Conservation (phyloP, 2,329 filamentous ascomycete genomes). For the Fusarium fujikuroi region DNA sequence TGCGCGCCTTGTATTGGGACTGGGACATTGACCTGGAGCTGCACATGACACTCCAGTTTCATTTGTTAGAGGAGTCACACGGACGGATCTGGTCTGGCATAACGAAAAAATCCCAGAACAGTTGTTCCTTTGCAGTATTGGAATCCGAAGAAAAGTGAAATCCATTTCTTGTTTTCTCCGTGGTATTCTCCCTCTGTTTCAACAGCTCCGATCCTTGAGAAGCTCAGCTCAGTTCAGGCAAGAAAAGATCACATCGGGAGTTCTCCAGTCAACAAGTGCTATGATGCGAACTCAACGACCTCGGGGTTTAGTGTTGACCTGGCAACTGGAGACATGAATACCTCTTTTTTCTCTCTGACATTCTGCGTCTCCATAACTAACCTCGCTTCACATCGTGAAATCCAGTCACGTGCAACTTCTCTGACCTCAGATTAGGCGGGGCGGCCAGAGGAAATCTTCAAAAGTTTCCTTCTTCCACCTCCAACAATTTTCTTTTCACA, state of each 20-base stretch:
- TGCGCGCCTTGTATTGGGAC: slow-evolving; percentile 47
- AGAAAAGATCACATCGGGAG: slow-evolving; percentile 3
- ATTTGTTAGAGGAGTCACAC: slow-evolving; percentile 49
- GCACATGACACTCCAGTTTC: slow-evolving; percentile 45
- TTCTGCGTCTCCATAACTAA: slow-evolving; percentile 16
- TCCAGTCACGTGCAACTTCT: slow-evolving; percentile 19
- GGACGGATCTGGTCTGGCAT: slow-evolving; percentile 48
- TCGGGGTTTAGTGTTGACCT: slow-evolving; percentile 13
- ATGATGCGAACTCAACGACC: slow-evolving; percentile 26
- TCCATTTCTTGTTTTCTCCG: slow-evolving; percentile 32
- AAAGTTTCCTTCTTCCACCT: slow-evolving; percentile 16
- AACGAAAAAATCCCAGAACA: slow-evolving; percentile 47
- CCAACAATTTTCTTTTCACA: slow-evolving; percentile 11
- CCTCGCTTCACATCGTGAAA: slow-evolving; percentile 27
- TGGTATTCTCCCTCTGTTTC: background rate
- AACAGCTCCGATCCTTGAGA: slow-evolving; percentile 26
- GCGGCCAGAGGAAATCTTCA: slow-evolving; percentile 9
- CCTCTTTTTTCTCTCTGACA: slow-evolving; percentile 12
- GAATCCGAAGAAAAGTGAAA: slow-evolving; percentile 48
- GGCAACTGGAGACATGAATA: slow-evolving; percentile 7
- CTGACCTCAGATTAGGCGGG: slow-evolving; percentile 39
- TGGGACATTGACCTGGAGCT: slow-evolving; percentile 46
- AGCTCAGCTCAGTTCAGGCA: background rate
- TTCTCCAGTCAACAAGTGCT: slow-evolving; percentile 31
- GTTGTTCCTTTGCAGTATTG: slow-evolving; percentile 45